Conservation (phyloP, 352 stramenopile genomes). For the Ophiocytium majus region DNA sequence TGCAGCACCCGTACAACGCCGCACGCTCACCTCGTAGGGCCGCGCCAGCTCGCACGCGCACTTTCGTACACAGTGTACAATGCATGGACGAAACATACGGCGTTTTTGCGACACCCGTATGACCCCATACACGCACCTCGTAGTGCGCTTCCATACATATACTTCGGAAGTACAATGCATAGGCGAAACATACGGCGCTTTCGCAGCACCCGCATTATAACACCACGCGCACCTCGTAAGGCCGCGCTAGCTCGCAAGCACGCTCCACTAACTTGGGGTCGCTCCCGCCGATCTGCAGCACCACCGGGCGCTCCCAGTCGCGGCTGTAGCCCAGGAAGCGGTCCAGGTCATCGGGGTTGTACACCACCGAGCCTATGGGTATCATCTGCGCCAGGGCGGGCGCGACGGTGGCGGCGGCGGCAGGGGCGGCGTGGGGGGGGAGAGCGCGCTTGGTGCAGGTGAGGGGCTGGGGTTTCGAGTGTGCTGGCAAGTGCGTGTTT, state of each 20-base stretch:
- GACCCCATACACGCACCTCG: too few species aligned
- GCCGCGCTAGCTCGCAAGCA: slow-evolving; percentile 71
- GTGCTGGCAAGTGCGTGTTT: too few species aligned
- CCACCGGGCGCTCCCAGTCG: slow-evolving; percentile 73
- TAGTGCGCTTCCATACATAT: too few species aligned
- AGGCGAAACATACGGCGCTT: background rate
- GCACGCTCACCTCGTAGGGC: slow-evolving; percentile 63
- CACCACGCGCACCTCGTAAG: slow-evolving; percentile 63
- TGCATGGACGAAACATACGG: too few species aligned
- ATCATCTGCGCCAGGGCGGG: slow-evolving; percentile 99
- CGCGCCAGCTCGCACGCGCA: slow-evolving; percentile 70
- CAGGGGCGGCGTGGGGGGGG: too few species aligned
- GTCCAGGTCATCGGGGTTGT: slow-evolving; percentile 67
- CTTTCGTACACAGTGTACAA: too few species aligned
- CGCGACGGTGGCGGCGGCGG: too few species aligned
- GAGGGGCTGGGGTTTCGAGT: too few species aligned
- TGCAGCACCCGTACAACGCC: background rate
- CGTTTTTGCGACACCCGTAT: too few species aligned
- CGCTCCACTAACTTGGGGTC: slow-evolving; percentile 70
- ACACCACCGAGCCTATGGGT: slow-evolving; percentile 85
- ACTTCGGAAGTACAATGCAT: background rate
- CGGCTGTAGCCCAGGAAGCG: slow-evolving; percentile 79
- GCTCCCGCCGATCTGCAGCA: slow-evolving; percentile 73
- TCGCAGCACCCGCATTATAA: background rate
- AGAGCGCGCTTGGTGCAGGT: too few species aligned